Evolutionary conservation across 2,329 filamentous ascomycete species (phyloP), one percentile per base, ranked within the genome.

Genomic region (Trichoderma semiorbis): DNA sequence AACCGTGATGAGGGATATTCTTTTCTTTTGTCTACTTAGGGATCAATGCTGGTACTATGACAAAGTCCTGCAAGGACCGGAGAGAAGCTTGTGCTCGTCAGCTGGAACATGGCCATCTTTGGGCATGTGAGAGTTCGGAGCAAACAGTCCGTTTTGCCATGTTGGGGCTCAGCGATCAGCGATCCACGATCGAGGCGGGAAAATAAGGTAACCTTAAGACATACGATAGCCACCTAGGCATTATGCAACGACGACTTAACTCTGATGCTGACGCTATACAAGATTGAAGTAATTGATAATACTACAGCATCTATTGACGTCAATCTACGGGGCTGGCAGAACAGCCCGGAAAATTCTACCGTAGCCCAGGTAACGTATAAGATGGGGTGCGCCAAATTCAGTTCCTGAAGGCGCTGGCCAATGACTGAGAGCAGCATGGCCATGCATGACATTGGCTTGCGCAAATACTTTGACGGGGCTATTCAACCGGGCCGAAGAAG

Each of bases 351-450:
- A 60, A 60, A 60, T 60, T 60, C 57, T 32, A 60, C 57, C 24
- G 57, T 32, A 34, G 57, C 28, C 57, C 55, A 60, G 57, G 57
- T 24, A 58, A 24, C 55, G 16, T 30, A 32, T 36, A 43, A 26
- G 16, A 43, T 58, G 14, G 57, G 55, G 66, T 50, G 66, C 36
- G 55, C 18, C 66, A 69, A 50, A 53, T 62, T 36, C 57, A 28
- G 67, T 69, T 62, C 67, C 39, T 69, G 55, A 39, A 28, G 26
- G 21, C 67, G 21, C 62, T 61, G 55, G 32, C 69, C 69, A 71
- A 79, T 79, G 76, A 75, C 76, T 77, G 78, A 75, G 70, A 32
- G 36, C 30, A 53, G 53, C 43, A 36, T 26, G 63, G 43, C 63
- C 69, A 71, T 71, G 68, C 67, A 60, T 30, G 57, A 28, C n/a